A percentile compares a stretch with the other conserved stretches of the same genome.
These are phyloP conservation scores for Remersonia thermophila DNA, from an alignment of 2,329 filamentous ascomycete species.

Conservation along the genomic window DNA sequence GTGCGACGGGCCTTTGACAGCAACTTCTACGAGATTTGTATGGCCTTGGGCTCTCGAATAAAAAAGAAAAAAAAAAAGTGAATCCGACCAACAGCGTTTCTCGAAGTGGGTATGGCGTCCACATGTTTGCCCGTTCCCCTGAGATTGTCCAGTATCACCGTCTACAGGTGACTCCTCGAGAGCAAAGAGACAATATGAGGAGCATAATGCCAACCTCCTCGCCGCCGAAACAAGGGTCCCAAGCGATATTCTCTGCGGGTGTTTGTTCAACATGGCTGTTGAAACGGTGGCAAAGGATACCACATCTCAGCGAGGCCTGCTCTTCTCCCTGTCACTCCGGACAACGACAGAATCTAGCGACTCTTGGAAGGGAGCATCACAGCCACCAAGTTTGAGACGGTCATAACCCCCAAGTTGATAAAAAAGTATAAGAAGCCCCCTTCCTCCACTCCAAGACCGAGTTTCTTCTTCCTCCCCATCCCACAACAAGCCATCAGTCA, in stretches of 20 bases:
- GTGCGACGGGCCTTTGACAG: not conserved
- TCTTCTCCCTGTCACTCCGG: no score
- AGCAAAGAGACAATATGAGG: not conserved
- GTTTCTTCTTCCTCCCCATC: conserved; percentile 12
- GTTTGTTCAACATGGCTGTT: not conserved
- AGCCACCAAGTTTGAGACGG: not conserved
- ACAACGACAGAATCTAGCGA: no score
- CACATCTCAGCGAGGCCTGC: no score
- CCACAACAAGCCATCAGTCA: conserved; percentile 14
- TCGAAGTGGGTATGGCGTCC: not conserved
- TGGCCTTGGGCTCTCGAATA: not conserved
- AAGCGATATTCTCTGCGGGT: no score
- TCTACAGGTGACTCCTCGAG: not conserved
- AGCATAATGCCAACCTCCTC: not conserved
- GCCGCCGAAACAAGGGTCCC: not conserved
- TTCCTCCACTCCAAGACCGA: conserved; percentile 2
- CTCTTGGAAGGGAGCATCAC: not conserved
- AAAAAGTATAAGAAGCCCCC: conserved; percentile 17
- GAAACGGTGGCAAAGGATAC: not conserved
- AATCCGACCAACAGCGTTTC: not conserved
- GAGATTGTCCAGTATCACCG: not conserved
- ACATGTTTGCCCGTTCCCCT: not conserved
- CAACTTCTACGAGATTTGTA: not conserved
- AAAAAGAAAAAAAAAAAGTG: no score
- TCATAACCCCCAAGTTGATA: not conserved